Percentiles rank a stretch among this genome's conserved stretches.
Evolutionary conservation across 768 basidiomycete species (phyloP).

Genomic region (Trametes meyenii): DNA sequence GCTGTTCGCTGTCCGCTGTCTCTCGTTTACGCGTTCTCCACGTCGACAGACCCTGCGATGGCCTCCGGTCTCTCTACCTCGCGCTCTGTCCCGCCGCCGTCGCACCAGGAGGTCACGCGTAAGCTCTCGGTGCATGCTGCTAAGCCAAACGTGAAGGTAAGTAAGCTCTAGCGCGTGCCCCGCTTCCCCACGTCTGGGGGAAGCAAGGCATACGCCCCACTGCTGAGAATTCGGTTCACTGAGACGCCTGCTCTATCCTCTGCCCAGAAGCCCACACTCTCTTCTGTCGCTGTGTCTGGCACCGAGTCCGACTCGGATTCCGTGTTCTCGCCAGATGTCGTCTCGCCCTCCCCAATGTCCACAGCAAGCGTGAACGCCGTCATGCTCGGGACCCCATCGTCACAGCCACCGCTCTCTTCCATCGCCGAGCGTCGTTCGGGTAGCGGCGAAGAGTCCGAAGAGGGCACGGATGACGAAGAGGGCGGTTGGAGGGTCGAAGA

Average conservation of each 20-base stretch:
- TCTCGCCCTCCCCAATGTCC: conserved; percentile 42
- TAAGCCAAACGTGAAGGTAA: conserved; percentile 42
- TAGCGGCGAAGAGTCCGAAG: conserved; percentile 78
- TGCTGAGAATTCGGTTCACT: conserved; percentile 1
- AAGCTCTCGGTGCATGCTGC: conserved; percentile 81
- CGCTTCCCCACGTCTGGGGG: conserved; percentile 1
- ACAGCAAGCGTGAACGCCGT: conserved; percentile 31
- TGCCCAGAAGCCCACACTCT: conserved; percentile 35
- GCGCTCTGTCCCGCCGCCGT: conserved; percentile 61
- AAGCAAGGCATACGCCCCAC: not conserved
- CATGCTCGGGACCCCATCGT: conserved; percentile 35
- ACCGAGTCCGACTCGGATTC: conserved; percentile 91
- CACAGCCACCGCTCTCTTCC: conserved; percentile 59
- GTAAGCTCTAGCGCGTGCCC: conserved; percentile 18
- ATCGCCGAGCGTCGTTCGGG: conserved; percentile 75
- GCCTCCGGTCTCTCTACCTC: conserved; percentile 22
- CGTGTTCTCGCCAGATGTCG: conserved; percentile 54
- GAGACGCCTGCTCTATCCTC: conserved; percentile 7
- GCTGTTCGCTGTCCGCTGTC: conserved; percentile 8
- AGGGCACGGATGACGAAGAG: conserved; percentile 69
- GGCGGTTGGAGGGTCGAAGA: conserved; percentile 40
- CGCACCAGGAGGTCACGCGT: conserved; percentile 83
- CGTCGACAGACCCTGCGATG: conserved; percentile 1
- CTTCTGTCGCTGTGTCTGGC: conserved; percentile 55
- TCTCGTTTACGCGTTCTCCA: conserved; percentile 9